Evolutionary conservation across 371 early-diverging fungal genomes (phyloP), one percentile per base, ranked within the genome.

Genomic region (Nematocida sp.): DNA sequence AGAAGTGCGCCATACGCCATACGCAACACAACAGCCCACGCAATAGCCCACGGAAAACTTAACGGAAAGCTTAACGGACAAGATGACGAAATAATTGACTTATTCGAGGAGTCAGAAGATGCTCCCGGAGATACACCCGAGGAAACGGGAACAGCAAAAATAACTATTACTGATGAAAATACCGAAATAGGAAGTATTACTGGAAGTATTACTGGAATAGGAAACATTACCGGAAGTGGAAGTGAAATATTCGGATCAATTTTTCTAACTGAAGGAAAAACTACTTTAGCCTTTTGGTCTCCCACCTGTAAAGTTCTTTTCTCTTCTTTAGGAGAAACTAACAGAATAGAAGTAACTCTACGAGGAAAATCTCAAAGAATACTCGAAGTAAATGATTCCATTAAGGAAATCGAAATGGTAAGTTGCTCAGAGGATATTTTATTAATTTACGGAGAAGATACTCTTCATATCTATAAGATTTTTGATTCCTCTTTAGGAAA

Each of bases 261-360:
- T 0, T 32, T 13, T 7, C 16, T 28, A 16, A 54, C 25, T 4
- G 30, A 60, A 1, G 57, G 45, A 5, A 23, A 48, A 23, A 57
- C 36, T 0, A 45, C 16, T 13, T 20, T 71, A 1, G 25, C 36
- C 3, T 63, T 33, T 32, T 71, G 75, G 75, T 42, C 75, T 11
- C 23, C 75, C 4, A 60, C 59, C 60, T 71, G 75, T 59, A 59
- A 18, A 13, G 57, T 68, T 32, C 9, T 32, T 18, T 0, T 48
- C 11, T 54, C 55, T 25, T 26, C 77, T 28, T 4, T 26, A n/a
- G 33, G 18, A 38, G 75, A 71, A 5, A 48, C 45, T 32, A 54
- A 13, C 13, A 40, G 48, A 33, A 16, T 71, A 32, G 75, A 71
- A 36, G 61, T 71, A 13, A 54, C 39, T 35, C 23, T 47, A 11